These are phyloP conservation scores for Dacryopinax primogenitus DNA, from an alignment of 768 basidiomycete species.

Conservation along the genomic window DNA sequence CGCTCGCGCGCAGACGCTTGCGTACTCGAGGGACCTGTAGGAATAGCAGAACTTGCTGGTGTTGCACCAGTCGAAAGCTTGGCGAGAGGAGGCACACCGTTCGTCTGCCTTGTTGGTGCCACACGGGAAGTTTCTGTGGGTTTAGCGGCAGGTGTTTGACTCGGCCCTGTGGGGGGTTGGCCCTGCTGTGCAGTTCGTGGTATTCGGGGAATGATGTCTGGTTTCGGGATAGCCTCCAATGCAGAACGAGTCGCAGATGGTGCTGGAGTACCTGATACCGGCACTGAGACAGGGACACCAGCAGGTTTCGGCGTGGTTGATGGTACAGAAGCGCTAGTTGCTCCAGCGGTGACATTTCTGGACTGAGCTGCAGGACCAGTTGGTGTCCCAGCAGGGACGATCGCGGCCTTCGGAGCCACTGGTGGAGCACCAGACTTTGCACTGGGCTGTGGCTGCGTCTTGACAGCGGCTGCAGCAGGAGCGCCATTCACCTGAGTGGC, in stretches of 20 bases:
- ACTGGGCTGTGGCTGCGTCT: not conserved
- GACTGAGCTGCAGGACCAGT: not conserved
- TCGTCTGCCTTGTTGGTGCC: not conserved
- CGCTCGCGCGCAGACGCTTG: not conserved
- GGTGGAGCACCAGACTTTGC: not conserved
- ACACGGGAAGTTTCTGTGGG: conserved; percentile 14
- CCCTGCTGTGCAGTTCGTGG: not conserved
- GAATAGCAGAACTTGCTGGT: conserved; percentile 5
- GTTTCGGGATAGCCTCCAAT: not conserved
- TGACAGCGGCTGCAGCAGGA: not conserved
- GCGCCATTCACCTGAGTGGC: not conserved
- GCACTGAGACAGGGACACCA: not conserved
- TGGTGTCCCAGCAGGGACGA: not conserved
- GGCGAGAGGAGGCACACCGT: not conserved
- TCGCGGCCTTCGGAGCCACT: not conserved
- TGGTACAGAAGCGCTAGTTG: not conserved
- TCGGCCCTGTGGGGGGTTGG: not conserved
- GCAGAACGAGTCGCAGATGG: not conserved
- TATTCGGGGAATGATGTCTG: conserved; percentile 9
- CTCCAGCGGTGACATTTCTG: not conserved
- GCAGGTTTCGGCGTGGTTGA: not conserved
- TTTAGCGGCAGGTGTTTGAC: conserved; percentile 13
- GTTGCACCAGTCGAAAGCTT: not conserved
- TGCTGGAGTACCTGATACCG: not conserved
- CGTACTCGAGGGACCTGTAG: not conserved